phyloP scores from a whole-genome alignment of 176 grass and related monocot genomes.

The Areca catechu region DNA sequence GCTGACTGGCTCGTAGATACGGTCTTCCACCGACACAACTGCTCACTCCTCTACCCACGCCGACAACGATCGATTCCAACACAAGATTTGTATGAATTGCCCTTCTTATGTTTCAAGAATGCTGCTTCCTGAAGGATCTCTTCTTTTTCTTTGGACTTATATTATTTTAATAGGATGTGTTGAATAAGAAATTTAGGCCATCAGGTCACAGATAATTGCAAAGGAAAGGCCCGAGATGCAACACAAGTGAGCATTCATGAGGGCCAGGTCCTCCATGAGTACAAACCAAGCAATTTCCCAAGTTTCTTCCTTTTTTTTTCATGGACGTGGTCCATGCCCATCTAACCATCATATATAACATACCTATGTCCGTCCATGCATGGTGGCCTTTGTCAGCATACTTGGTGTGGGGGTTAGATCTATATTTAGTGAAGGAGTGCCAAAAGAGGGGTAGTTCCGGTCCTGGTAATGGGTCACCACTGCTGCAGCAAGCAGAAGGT shows the following conservation, averaged over 20 bases:
- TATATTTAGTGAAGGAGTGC: neutral
- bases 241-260: neutral
- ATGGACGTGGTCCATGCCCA: constrained; percentile 13
- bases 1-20: too few relatives aligned
- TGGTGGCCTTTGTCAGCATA: too few relatives aligned
- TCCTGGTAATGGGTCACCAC: constrained; percentile 69
- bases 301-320: neutral
- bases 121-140: constrained; percentile 28
- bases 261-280: constrained; percentile 22
- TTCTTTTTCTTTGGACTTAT: constrained; percentile 3
- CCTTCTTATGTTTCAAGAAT: neutral
- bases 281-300: constrained; percentile 20
- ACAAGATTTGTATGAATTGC: neutral
- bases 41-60: neutral
- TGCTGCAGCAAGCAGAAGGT: constrained; percentile 99
- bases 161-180: constrained; percentile 5
- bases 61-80: neutral
- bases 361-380: too few relatives aligned
- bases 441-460: neutral
- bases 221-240: neutral
- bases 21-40: too few relatives aligned
- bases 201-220: neutral
- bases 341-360: constrained; percentile 5
- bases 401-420: neutral
- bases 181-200: constrained; percentile 8